Base-by-base conservation (phyloP, 148 eudicot genomes). In the Camellia sinensis region DNA sequence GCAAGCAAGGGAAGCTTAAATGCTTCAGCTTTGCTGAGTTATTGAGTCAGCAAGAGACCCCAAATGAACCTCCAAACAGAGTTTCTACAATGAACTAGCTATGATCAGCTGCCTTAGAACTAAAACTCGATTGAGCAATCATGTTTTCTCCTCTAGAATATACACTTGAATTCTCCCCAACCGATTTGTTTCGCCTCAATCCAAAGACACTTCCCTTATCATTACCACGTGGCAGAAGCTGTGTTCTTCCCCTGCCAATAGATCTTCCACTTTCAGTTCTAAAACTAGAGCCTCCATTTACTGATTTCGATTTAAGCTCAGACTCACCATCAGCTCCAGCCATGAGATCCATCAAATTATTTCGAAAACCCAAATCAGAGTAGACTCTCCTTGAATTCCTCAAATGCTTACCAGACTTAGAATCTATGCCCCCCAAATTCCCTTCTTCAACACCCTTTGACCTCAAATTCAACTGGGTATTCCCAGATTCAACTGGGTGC, bases 341-440 rank as follows among this genome's bases (percentile, higher is more conserved):
- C 94, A 94, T 82, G 77, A 94, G 87, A 59, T 94, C 98, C 94
- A 88, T 85, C 88, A 94, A 84, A 82, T 94, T 94, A 80, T 86
- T 94, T 81, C 98, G 72, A n/a, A 86, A 65, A 29, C 98, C 97
- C 85, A 94, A 88, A 86, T 94, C 98, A 8, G 98, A 94, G 79
- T 88, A 92, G 40, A 92, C 97, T 82, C 97, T 85, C 56, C 88
- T 82, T 0, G 97, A 71, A 52, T 79, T 81, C 86, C 86, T 88
- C 86, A 83, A 75, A 0, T 82, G 79, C 72, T 78, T 77, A 10
- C 82, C 86, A 53, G 70, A 29, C 18, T 18, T 74, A 71, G 67
- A 80, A 78, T 82, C 90, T 7, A 80, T 85, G 78, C 84, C 89
- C 57, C 66, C 89, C 74, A 78, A 48, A 80, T 86, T 74, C 48